Evolutionary conservation across 1,284 basidiomycete species (phyloP).

Genomic region (Ustilago xerochloae): DNA sequence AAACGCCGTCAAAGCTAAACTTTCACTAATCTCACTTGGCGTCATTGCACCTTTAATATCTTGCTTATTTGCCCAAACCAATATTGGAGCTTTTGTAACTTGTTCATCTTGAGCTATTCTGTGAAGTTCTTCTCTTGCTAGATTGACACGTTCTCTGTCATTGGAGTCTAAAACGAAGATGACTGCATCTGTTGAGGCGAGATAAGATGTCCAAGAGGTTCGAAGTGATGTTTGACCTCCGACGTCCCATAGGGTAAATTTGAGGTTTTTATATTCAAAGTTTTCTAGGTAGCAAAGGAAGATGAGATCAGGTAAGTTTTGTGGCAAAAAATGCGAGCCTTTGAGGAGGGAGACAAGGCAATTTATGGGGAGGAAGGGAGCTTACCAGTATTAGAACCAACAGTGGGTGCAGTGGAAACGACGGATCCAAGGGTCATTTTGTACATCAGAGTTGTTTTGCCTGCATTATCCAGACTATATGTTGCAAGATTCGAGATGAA

Average conservation of each 20-base stretch:
- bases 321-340: too few relatives aligned
- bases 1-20: conserved; percentile 70
- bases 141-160: conserved; percentile 69
- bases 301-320: background rate
- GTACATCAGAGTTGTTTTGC: conserved; percentile 72
- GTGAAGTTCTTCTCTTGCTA: conserved; percentile 71
- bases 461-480: conserved; percentile 71
- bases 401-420: conserved; percentile 71
- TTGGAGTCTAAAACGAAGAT: conserved; percentile 72
- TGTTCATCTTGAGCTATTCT: conserved; percentile 68
- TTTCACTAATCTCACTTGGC: conserved; percentile 71
- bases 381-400: conserved; percentile 69
- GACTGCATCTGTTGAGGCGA: conserved; percentile 70
- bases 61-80: conserved; percentile 72
- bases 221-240: conserved; percentile 71
- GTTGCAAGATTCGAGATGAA: background rate
- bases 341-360: background rate
- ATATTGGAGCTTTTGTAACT: conserved; percentile 69
- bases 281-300: conserved; percentile 9
- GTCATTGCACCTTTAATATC: conserved; percentile 70
- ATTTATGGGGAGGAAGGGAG: background rate
- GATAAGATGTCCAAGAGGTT: conserved; percentile 70
- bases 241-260: conserved; percentile 71
- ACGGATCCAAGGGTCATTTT: conserved; percentile 72
- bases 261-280: conserved; percentile 71